Percentiles rank a stretch among this genome's conserved stretches.
Conservation (phyloP, 2,329 filamentous ascomycete genomes). For the Beauveria varroae region DNA sequence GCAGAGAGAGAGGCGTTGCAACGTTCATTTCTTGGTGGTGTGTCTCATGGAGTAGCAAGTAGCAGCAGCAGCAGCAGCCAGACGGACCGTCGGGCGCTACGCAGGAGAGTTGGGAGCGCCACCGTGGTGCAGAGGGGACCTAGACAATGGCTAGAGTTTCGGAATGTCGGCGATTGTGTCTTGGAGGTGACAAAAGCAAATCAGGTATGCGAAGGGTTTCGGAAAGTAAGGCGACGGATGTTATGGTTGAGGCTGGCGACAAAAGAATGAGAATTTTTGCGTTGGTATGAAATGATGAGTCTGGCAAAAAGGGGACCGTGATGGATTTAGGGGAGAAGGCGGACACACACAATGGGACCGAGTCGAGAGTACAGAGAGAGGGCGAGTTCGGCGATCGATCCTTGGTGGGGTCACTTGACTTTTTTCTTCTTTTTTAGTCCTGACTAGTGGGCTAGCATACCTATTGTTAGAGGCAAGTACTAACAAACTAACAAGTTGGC, state of each 20-base stretch:
- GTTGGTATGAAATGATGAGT: background rate
- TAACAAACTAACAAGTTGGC: too few species aligned
- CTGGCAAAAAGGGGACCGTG: background rate
- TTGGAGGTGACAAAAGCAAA: background rate
- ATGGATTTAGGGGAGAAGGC: slow-evolving; percentile 1
- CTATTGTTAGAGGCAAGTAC: too few species aligned
- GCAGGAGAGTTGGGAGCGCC: background rate
- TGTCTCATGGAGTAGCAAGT: slow-evolving; percentile 5
- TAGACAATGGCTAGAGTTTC: background rate
- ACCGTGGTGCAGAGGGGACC: slow-evolving; percentile 5
- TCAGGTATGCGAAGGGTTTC: background rate
- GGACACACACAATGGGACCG: background rate
- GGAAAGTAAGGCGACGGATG: background rate
- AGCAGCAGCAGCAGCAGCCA: background rate
- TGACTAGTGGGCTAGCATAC: too few species aligned
- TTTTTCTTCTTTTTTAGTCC: background rate
- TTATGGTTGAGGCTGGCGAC: background rate
- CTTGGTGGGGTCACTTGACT: background rate
- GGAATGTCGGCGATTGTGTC: slow-evolving; percentile 5
- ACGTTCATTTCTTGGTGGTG: slow-evolving; percentile 6
- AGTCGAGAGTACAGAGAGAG: background rate
- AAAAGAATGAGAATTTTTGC: background rate
- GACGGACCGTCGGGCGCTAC: slow-evolving; percentile 7
- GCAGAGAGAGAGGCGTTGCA: background rate
- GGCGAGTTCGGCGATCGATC: too few species aligned